Evolutionary conservation across 2,329 filamentous ascomycete species (phyloP), one percentile per base, ranked within the genome.

Genomic region (Botrytis porri): DNA sequence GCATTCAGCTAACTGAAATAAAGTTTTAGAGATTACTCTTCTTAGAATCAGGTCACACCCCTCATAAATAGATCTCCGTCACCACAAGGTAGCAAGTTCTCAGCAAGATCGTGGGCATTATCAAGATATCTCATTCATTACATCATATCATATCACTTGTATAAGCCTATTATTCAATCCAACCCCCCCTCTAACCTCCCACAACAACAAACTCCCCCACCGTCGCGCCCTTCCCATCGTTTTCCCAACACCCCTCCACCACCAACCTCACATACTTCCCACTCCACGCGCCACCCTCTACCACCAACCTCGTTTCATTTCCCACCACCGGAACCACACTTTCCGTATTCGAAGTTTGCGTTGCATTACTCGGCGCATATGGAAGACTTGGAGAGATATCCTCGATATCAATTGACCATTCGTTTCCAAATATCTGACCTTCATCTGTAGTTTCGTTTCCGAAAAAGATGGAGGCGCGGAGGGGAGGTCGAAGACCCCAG

Each of bases 401-500:
- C 22, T 72, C 73, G 14, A 81, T 45, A 3, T 60, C 43, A 41
- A 81, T 75, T 12, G 73, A 35, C 9, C 71, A 74, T 59, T 76
- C 76, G 5, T 61, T 73, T 4, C 75, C 76, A 39, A 43, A 70
- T 12, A 76, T 35, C 8, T 69, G 59, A n/a, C 66, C 67, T 10
- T 74, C 63, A n/a, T 74, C 74, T 32, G 74, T 70, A 3, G 77
- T 79, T 4, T 29, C 82, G 39, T 88, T 84, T 2, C 79, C 85
- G 79, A 91, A 86, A 16, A 85, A 83, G 3, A 92, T 84, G 1
- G 82, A 83, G 70, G 85, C 90, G 72, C 84, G 84, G 2, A 80
- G 77, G 0, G 89, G 88, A 0, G 89, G 88, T 2, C 84, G 81
- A 69, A 86, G 82, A 0, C 85, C 88, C 88, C 88, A 92, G 79